Conservation (phyloP, 2,329 filamentous ascomycete species). For the Piedraia hortae region DNA sequence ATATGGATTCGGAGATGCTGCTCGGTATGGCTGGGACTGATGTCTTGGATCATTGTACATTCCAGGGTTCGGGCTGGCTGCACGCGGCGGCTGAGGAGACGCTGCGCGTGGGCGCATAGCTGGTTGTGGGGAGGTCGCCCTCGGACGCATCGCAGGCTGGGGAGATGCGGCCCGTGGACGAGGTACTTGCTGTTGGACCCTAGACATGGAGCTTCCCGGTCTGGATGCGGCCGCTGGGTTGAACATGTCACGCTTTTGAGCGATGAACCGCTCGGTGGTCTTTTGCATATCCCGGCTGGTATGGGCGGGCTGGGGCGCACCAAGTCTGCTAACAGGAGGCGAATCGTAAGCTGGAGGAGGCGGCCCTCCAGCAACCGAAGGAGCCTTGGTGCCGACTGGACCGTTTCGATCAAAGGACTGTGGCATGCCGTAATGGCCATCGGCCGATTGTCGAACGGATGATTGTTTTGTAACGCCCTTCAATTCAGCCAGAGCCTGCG, state of each 20-base stretch:
- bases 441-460: slow-evolving; percentile 65
- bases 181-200: slow-evolving; percentile 6
- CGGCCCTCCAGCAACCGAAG: slow-evolving; percentile 17
- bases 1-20: slow-evolving; percentile 39
- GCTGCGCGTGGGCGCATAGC: slow-evolving; percentile 21
- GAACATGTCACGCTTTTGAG: slow-evolving; percentile 62
- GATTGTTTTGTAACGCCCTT: slow-evolving; percentile 68
- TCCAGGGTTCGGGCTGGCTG: slow-evolving; percentile 26
- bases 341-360: slow-evolving; percentile 71
- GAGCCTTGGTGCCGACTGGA: slow-evolving; percentile 15
- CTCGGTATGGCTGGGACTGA: slow-evolving; percentile 14
- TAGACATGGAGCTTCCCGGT: slow-evolving; percentile 7
- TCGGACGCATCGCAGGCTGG: slow-evolving; percentile 27
- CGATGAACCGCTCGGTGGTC: slow-evolving; percentile 65
- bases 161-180: slow-evolving; percentile 31
- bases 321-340: slow-evolving; percentile 45
- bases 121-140: slow-evolving; percentile 11
- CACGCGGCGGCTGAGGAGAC: slow-evolving; percentile 41
- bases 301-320: slow-evolving; percentile 71
- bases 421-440: slow-evolving; percentile 70
- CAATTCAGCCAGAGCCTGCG: slow-evolving; percentile 69
- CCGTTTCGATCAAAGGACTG: slow-evolving; percentile 14
- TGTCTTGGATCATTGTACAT: slow-evolving; percentile 15
- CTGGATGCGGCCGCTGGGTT: slow-evolving; percentile 9
- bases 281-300: slow-evolving; percentile 91